These are phyloP conservation scores for Colletotrichum shisoi DNA, from an alignment of 2,329 filamentous ascomycete genomes.

Conservation along the genomic window DNA sequence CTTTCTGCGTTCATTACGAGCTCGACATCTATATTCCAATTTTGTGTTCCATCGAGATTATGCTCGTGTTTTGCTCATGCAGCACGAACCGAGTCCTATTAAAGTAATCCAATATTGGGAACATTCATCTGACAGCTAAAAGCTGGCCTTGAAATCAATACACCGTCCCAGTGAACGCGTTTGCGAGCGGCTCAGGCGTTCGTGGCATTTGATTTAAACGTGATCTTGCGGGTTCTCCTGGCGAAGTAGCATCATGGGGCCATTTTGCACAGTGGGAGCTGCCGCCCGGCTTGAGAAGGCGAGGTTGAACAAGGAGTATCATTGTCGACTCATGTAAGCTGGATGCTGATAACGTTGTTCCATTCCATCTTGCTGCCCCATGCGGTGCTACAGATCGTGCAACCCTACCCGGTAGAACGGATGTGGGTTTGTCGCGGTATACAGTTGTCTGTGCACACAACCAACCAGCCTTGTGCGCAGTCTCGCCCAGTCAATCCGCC, in stretches of 20 bases:
- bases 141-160: too few species aligned
- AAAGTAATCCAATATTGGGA: too few species aligned
- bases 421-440: neutral
- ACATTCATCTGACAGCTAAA: too few species aligned
- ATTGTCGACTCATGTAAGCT: neutral
- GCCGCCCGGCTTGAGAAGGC: too few species aligned
- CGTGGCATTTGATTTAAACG: too few species aligned
- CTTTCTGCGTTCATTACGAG: neutral
- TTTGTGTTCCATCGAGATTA: too few species aligned
- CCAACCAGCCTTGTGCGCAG: neutral
- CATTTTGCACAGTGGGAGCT: neutral
- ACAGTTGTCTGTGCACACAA: neutral
- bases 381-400: neutral
- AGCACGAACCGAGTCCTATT: too few species aligned
- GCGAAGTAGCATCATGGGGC: neutral
- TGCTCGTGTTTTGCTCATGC: too few species aligned
- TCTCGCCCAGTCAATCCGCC: constrained; percentile 45
- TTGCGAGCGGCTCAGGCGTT: too few species aligned
- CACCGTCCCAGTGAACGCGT: too few species aligned
- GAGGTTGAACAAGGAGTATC: neutral
- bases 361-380: neutral
- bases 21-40: too few species aligned
- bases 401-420: neutral
- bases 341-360: too few species aligned
- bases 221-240: neutral